phyloP scores from a whole-genome alignment of 495 filamentous ascomycete species.

The Daldinia concentrica region DNA sequence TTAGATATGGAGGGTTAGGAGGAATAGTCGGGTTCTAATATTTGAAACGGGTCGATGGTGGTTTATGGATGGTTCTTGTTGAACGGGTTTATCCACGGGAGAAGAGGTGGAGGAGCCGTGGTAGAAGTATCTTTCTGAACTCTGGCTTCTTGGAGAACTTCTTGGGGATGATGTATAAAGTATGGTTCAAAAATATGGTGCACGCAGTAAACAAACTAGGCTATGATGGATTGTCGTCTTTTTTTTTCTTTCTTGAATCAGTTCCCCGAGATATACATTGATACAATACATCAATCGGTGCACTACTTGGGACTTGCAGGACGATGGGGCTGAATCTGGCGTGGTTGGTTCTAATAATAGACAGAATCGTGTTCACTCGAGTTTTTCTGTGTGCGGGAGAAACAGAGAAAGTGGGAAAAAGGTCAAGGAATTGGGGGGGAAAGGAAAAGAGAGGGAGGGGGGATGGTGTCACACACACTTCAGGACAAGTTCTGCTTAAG shows the following conservation, averaged over 20 bases:
- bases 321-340: constrained; percentile 56
- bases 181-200: constrained; percentile 6
- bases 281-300: constrained; percentile 46
- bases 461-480: constrained; percentile 43
- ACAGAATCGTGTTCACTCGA: constrained; percentile 51
- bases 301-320: constrained; percentile 49
- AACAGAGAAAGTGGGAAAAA: constrained; percentile 34
- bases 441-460: constrained; percentile 41
- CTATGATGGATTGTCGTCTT: constrained; percentile 38
- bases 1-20: constrained; percentile 12
- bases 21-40: constrained; percentile 31
- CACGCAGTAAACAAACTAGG: constrained; percentile 24
- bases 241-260: constrained; percentile 24
- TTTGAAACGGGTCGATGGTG: constrained; percentile 27
- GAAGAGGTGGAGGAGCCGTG: constrained; percentile 23
- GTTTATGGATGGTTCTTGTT: constrained; percentile 9
- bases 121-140: constrained; percentile 17
- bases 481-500: constrained; percentile 17
- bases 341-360: constrained; percentile 60
- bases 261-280: constrained; percentile 37
- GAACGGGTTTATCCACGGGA: constrained; percentile 30
- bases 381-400: constrained; percentile 44
- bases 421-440: constrained; percentile 40
- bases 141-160: not conserved
- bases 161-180: constrained; percentile 7